Percentiles rank a stretch among this genome's conserved stretches.
These are phyloP conservation scores for Plenodomus biglobosus DNA, from an alignment of 2,329 filamentous ascomycete genomes.

Conservation along the genomic window DNA sequence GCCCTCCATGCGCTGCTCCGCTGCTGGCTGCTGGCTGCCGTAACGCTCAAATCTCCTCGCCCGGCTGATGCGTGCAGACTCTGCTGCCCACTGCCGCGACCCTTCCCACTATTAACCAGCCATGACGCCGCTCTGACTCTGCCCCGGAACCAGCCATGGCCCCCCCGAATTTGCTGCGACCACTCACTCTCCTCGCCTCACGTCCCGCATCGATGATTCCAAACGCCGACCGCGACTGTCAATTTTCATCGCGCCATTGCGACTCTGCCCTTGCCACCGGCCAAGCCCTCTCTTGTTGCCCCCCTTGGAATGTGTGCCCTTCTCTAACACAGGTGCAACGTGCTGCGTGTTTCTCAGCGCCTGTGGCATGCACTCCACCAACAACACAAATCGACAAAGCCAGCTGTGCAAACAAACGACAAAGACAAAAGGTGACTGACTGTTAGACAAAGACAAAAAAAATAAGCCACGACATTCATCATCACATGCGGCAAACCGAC, in stretches of 20 bases:
- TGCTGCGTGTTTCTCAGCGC: conserved; percentile 15
- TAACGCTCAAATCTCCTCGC: conserved; percentile 3
- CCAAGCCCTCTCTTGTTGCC: conserved; percentile 10
- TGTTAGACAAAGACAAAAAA: conserved; percentile 11
- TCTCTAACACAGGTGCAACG: conserved; percentile 24
- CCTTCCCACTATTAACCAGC: conserved; percentile 13
- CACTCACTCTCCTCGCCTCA: conserved; percentile 29
- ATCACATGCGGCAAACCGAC: conserved; percentile 10
- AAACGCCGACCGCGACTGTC: neutral
- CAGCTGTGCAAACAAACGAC: conserved; percentile 8
- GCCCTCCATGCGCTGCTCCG: too few relatives aligned
- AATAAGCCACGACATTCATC: neutral
- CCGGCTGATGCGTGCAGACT: conserved; percentile 7
- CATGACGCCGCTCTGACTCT: conserved; percentile 30
- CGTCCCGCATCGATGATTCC: conserved; percentile 13
- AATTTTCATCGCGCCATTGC: conserved; percentile 14
- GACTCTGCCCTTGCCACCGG: conserved; percentile 1
- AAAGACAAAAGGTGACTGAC: conserved; percentile 6
- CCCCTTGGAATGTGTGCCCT: conserved; percentile 22
- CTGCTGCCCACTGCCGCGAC: conserved; percentile 4
- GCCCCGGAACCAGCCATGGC: conserved; percentile 19
- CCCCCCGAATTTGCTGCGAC: conserved; percentile 12
- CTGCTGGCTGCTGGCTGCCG: too few relatives aligned
- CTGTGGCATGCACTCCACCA: conserved; percentile 12
- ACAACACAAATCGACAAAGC: conserved; percentile 1